phyloP scores from a whole-genome alignment of 495 filamentous ascomycete genomes.

The Evernia prunastri region DNA sequence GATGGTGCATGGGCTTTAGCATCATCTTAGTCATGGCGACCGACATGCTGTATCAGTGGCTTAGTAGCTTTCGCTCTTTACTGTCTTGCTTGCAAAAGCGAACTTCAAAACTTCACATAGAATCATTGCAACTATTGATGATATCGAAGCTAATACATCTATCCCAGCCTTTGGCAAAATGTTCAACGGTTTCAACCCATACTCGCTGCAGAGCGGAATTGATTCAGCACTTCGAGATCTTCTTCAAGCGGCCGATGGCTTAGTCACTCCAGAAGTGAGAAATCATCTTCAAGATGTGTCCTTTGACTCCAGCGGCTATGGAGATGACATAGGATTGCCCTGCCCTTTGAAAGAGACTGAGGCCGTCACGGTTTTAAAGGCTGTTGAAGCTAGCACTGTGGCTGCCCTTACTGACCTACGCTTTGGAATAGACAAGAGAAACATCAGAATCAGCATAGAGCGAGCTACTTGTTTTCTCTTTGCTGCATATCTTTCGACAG shows the following conservation, averaged over 20 bases:
- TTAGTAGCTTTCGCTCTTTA: no score
- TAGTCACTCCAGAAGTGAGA: background rate
- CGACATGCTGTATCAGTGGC: background rate
- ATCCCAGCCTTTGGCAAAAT: background rate
- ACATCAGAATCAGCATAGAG: slow-evolving; percentile 56
- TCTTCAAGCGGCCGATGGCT: background rate
- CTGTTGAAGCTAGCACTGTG: slow-evolving; percentile 60
- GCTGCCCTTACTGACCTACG: slow-evolving; percentile 55
- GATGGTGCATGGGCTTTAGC: background rate
- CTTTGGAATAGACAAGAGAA: slow-evolving; percentile 35
- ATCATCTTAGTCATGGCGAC: background rate
- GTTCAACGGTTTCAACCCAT: background rate
- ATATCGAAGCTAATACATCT: no score
- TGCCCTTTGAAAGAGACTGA: slow-evolving; percentile 68
- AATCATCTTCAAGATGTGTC: background rate
- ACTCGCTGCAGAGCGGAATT: background rate
- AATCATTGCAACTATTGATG: no score
- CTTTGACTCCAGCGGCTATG: background rate
- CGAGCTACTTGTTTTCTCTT: slow-evolving; percentile 62
- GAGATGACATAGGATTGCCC: slow-evolving; percentile 37
- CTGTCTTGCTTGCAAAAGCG: no score
- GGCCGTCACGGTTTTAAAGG: slow-evolving; percentile 57
- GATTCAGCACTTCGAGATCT: background rate
- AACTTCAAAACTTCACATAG: no score
- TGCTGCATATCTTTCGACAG: slow-evolving; percentile 64